phyloP scores from a whole-genome alignment of 495 filamentous ascomycete genomes.

The Daldinia decipiens region DNA sequence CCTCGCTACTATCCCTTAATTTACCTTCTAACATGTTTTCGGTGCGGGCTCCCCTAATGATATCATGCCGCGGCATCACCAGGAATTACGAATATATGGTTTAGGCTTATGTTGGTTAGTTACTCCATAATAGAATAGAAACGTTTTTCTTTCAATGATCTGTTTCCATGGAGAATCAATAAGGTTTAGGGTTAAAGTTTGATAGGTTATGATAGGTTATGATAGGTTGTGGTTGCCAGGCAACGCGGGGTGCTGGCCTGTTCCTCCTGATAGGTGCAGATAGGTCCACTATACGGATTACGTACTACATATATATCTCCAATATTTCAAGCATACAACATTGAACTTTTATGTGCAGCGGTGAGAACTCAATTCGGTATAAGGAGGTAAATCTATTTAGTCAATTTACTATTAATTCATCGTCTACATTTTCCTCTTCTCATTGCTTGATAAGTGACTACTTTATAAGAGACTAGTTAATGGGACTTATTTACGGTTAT shows the following conservation, averaged over 20 bases:
- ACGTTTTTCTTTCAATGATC: neutral
- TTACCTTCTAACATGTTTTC: conserved; percentile 17
- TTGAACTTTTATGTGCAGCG: neutral
- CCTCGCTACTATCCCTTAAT: conserved; percentile 33
- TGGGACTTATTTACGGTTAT: neutral
- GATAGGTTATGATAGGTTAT: conserved; percentile 29
- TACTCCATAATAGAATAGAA: conserved; percentile 6
- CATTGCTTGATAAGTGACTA: no score
- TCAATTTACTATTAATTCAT: neutral
- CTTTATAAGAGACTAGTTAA: no score
- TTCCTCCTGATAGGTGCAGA: neutral
- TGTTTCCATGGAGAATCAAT: conserved; percentile 6
- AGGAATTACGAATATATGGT: neutral
- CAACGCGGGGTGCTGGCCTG: conserved; percentile 27
- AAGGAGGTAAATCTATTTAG: neutral
- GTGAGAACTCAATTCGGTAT: neutral
- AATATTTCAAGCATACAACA: no score
- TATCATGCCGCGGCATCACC: conserved; percentile 7
- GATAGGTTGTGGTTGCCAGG: conserved; percentile 43
- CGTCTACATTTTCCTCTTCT: neutral
- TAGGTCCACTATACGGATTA: no score
- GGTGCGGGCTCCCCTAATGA: conserved; percentile 3
- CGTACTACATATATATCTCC: no score
- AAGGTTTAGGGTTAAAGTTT: conserved; percentile 15
- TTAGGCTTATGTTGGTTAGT: conserved; percentile 2